Evolutionary conservation across 2,329 filamentous ascomycete species (phyloP), one percentile per base, ranked within the genome.

Genomic region (Incumbomyces delicatus): DNA sequence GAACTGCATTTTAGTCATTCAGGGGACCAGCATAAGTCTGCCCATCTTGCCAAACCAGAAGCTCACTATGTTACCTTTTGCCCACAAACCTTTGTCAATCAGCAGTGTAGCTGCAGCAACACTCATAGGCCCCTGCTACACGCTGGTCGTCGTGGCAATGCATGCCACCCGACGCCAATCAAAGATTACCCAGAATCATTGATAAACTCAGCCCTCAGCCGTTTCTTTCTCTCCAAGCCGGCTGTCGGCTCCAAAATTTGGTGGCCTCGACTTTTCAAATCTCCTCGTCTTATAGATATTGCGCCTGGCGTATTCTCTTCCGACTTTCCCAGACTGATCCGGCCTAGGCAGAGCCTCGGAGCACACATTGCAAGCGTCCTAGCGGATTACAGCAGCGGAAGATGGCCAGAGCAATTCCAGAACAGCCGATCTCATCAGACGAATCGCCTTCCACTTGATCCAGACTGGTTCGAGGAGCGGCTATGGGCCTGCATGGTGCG

Each of bases 401-500:
- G 10, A 14, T n/a, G n/a, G 10, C 14, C 10, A 12, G 10, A 18
- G 32, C n/a, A n/a, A n/a, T n/a, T n/a, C 32, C 7, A 32, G 13
- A 27, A 8, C 5, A 27, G 22, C 22, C 5, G 22, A 27, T 8
- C 4, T 5, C 8, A 8, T 27, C 22, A 8, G 4, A 8, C 22
- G 8, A 12, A 17, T 12, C 33, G 33, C 4, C 6, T 35, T 12
- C 6, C 16, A 17, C 16, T 17, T 35, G 16, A n/a, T 35, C 6
- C 6, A 12, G 33, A n/a, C 8, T 45, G 42, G 42, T 30, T 36
- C 14, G 33, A 38, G 29, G 42, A 32, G 17, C 32, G 17, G 11
- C 33, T 45, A 20, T 45, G 42, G 42, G 36, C 42, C 29, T 45
- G 31, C 20, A 45, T 37, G 42, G n/a, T 37, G 2, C 7, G n/a